Evolutionary conservation across 257 asterid genomes (phyloP), one percentile per base, ranked within the genome.

Genomic region (Knoxia roxburghii): DNA sequence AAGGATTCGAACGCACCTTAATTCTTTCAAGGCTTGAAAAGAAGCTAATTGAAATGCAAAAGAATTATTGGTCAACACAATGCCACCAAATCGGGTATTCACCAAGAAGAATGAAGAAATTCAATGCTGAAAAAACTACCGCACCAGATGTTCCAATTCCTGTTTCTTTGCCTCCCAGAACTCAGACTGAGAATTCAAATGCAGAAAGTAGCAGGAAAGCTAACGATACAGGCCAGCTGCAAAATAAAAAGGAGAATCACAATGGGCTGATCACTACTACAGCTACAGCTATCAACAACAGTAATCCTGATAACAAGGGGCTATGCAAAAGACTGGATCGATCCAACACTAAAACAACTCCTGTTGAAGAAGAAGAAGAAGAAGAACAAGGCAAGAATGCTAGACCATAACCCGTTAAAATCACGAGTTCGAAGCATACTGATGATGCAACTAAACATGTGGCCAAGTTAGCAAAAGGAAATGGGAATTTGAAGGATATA

Each of bases 81-180:
- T 86, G 91, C 76, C 93, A 87, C 77, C 76, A 77, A 76, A 92
- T 92, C 76, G 98, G 98, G 70, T 92, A 92, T 84, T 88, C 96
- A 73, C 85, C 89, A n/a, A 79, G 95, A 27, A 50, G 72, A 60
- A 40, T 18, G 57, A 89, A 73, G 80, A 87, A 77, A 14, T 37
- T 62, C 6, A 15, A 32, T 61, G 20, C 56, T 57, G 85, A 73
- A 64, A 71, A 64, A 84, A 95, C 87, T 85, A n/a, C n/a, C n/a
- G n/a, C 83, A 74, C 29, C 43, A 23, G 4, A 37, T 54, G 18
- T 33, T 77, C 12, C 69, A 59, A 67, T 30, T 71, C 45, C 69
- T 78, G 57, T 18, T 29, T 57, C 71, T 23, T 23, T 18, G 55
- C 57, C 37, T 30, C 37, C 65, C 61, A 86, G 76, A 74, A 69